Evolutionary conservation across 441 rosid species (phyloP).

Genomic region (Omphalea diandra): DNA sequence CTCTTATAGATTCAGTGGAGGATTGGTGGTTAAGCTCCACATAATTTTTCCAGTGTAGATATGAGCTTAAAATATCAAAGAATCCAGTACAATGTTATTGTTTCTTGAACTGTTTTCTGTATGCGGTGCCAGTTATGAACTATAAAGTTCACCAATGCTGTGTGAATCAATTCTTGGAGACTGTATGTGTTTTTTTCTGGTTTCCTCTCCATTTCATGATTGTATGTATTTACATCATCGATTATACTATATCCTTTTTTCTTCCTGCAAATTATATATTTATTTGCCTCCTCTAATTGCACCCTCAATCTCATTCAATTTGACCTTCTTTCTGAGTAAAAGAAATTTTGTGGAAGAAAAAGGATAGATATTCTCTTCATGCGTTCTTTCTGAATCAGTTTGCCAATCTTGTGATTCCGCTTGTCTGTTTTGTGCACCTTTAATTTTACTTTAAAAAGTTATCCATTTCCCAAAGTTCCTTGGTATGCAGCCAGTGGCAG

Average conservation of each 20-base stretch:
- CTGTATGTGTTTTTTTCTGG: neutral
- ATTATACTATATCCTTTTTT: too few relatives aligned
- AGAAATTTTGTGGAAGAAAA: neutral
- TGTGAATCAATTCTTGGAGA: neutral
- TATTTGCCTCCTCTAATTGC: neutral
- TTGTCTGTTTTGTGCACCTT: constrained; percentile 4
- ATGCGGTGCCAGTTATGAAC: too few relatives aligned
- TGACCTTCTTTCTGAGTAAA: neutral
- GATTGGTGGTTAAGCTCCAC: neutral
- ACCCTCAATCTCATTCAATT: neutral
- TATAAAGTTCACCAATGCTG: neutral
- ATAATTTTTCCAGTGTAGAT: too few relatives aligned
- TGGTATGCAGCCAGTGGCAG: constrained; percentile 69
- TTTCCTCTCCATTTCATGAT: too few relatives aligned
- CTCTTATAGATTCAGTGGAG: neutral
- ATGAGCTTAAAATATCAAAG: too few relatives aligned
- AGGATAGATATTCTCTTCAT: neutral
- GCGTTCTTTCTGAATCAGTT: neutral
- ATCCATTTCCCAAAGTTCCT: constrained; percentile 28
- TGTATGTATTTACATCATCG: neutral
- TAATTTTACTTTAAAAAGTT: constrained; percentile 23
- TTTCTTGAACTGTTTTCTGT: neutral
- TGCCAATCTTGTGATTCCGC: constrained; percentile 1
- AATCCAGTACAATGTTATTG: neutral
- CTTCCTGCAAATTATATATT: neutral